phyloP scores from a whole-genome alignment of 225 moss, liverwort and hornwort species.

The Lunularia cruciata region DNA sequence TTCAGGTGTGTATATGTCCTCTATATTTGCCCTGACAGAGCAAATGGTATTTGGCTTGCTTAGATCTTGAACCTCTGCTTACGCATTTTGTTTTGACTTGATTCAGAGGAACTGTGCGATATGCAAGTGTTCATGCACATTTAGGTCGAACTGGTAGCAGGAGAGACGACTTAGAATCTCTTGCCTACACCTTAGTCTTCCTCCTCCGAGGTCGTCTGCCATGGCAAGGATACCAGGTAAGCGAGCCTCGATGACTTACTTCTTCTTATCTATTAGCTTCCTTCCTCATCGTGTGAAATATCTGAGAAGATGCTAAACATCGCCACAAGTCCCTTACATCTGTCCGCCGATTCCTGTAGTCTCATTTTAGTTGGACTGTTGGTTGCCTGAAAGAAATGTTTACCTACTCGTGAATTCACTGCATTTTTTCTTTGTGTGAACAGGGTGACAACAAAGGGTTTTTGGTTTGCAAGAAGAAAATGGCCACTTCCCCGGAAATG shows the following conservation, averaged over 20 bases:
- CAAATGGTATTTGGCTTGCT: too few relatives aligned
- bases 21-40: too few relatives aligned
- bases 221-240: constrained; percentile 99
- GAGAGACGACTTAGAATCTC: constrained; percentile 97
- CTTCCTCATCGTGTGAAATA: too few relatives aligned
- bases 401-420: neutral
- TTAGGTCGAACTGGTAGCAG: constrained; percentile 96
- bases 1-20: constrained; percentile 76
- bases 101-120: constrained; percentile 89
- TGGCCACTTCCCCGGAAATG: constrained; percentile 99
- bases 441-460: constrained; percentile 98
- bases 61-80: neutral
- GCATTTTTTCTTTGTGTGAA: neutral
- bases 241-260: too few relatives aligned
- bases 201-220: constrained; percentile 89
- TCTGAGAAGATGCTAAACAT: too few relatives aligned
- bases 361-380: too few relatives aligned
- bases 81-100: neutral
- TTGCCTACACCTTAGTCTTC: constrained; percentile 93
- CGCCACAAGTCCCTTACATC: too few relatives aligned
- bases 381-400: too few relatives aligned
- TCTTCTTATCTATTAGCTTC: too few relatives aligned
- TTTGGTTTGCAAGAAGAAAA: constrained; percentile 98
- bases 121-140: constrained; percentile 97
- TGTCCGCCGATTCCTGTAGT: too few relatives aligned